Evolutionary conservation across 345 rosid species (phyloP), one percentile per base, ranked within the genome.

Genomic region (Eucalyptus tenuipes): DNA sequence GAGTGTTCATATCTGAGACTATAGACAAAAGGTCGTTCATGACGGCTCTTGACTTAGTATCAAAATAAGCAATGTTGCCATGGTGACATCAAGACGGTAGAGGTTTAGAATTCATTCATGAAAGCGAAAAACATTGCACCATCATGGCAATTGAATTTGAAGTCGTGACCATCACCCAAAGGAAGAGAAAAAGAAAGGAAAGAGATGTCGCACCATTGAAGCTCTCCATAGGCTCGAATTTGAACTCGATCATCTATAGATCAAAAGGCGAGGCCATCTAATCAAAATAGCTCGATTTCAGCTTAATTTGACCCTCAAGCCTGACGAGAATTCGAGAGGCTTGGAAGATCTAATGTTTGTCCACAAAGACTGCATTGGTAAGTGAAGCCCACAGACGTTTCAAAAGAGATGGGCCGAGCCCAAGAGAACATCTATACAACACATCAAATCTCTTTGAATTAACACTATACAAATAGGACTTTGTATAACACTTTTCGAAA

Each of bases 401-500:
- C 47, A 75, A 75, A 75, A 20, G 42, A 75, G 82, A 20, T 75
- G 47, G 82, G 29, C 82, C 82, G 42, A 75, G 47, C 82, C 47
- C 82, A 40, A 75, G 47, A 37, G 27, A 37, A 37, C 27, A 40
- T 75, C 47, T 10, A 10, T 4, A 11, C 13, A 55, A 55, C 6
- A 2, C 13, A 24, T 55, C 61, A 25, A 24, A 24, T 4, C 29
- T 25, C 6, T 55, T 55, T 55, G 29, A 55, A 55, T 24, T 55
- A 55, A 6, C 13, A 55, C 3, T 4, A 0, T 24, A 55, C 13
- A 55, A 55, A 24, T 0, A 4, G 6, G 29, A 55, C 29, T 55
- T 0, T 55, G 1, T 55, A 22, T 22, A 55, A 55, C 13, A 55
- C 61, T 55, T 22, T 0, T 22, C 6, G 13, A 55, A 24, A 24